Evolutionary conservation across 2,329 filamentous ascomycete species (phyloP).

Genomic region (Hymenoscyphus fraxineus): DNA sequence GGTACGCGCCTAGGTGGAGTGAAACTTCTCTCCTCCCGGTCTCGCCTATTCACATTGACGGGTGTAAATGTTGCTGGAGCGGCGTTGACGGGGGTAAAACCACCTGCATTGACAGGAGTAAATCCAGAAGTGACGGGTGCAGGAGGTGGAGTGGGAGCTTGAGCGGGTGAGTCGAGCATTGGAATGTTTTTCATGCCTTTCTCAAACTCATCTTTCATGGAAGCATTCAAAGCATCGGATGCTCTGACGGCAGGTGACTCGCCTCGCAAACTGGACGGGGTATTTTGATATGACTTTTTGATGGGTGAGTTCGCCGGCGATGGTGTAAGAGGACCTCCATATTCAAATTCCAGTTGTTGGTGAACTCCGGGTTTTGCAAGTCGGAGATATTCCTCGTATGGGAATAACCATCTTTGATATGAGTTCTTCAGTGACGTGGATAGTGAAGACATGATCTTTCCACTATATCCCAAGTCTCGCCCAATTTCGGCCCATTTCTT

Average conservation of each 20-base stretch:
- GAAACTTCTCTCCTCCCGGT: conserved; percentile 51
- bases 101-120: conserved; percentile 44
- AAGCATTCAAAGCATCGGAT: conserved; percentile 53
- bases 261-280: conserved; percentile 53
- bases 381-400: conserved; percentile 91
- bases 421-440: conserved; percentile 98
- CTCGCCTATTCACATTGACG: conserved; percentile 46
- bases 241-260: conserved; percentile 65
- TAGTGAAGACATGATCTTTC: conserved; percentile 98
- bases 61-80: conserved; percentile 52
- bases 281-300: conserved; percentile 60
- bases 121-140: conserved; percentile 33
- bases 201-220: conserved; percentile 42
- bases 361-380: conserved; percentile 94
- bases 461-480: conserved; percentile 92
- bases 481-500: conserved; percentile 99
- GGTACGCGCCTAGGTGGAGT: conserved; percentile 49
- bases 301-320: conserved; percentile 72
- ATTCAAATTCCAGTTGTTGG: conserved; percentile 87
- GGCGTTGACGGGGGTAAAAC: conserved; percentile 64
- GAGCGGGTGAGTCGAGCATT: conserved; percentile 31
- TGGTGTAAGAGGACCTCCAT: conserved; percentile 84
- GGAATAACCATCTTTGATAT: conserved; percentile 93
- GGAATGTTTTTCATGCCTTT: conserved; percentile 35
- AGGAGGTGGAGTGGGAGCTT: conserved; percentile 28